Evolutionary conservation across 1,139 yeast species (phyloP), one percentile per base, ranked within the genome.

Genomic region (Casaregolazyma suthepensis): DNA sequence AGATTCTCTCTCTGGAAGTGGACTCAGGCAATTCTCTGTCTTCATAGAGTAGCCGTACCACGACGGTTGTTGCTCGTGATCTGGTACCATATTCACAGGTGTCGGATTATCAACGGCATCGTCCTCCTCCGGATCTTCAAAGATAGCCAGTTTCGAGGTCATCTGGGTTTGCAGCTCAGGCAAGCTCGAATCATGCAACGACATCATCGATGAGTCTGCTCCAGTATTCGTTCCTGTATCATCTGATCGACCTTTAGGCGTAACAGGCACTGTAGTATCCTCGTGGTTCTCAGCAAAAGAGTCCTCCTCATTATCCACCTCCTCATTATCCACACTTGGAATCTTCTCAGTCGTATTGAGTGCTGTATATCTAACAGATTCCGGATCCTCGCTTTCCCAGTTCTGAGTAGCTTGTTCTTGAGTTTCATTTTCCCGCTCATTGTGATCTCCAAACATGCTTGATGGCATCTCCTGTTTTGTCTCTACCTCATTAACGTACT

Each of bases 1-100:
- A 5, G 56, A 56, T 19, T 56, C 59, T 12, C 43, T 46, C 31
- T 56, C 57, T 5, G 67, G 66, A 18, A 64, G 51, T 9, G 64
- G 64, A 5, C 61, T 55, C 35, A 54, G 26, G 49, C 63, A 62
- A 1, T 48, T 51, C 48, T 60, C 58, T 45, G 61, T 62, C 45
- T 57, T 56, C 46, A 50, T 40, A 40, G 57, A 61, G 23, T 58
- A 50, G 6, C 55, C 44, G 46, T 53, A 57, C 65, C 65, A 62
- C 12, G 50, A 47, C 5, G 45, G 45, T 22, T 47, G 50, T 6
- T 18, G 29, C n/a, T 23, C 50, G 1, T 19, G 17, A 7, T 20
- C 45, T 17, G 15, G 10, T 2, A 5, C 17, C 43, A 17, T 26
- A 9, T 9, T 9, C 31, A 9, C 31, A 26, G 31, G 31, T 7